phyloP scores from a whole-genome alignment of 306 rosid species.

The Mucuna pruriens region DNA sequence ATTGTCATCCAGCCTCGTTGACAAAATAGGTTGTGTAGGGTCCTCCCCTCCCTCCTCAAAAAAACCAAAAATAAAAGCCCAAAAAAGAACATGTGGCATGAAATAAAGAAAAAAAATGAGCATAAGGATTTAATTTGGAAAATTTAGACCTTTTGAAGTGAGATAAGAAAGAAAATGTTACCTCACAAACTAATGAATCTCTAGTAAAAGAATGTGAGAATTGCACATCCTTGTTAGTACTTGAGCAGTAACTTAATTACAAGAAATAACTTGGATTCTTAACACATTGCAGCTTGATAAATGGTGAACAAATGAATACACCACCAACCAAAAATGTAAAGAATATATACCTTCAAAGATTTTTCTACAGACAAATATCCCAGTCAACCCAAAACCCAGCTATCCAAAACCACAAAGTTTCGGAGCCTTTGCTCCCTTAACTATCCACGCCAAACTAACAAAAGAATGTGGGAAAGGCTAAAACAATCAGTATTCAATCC shows the following conservation, averaged over 20 bases:
- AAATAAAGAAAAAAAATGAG: not conserved
- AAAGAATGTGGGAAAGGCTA: constrained; percentile 51
- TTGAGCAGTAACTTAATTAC: constrained; percentile 56
- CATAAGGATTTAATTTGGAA: constrained; percentile 24
- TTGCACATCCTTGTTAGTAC: constrained; percentile 45
- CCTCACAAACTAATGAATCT: constrained; percentile 36
- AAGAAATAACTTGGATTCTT: constrained; percentile 47
- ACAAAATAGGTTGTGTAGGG: not conserved
- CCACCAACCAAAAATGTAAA: constrained; percentile 57
- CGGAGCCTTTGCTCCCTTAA: constrained; percentile 53
- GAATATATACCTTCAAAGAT: constrained; percentile 55
- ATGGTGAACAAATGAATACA: constrained; percentile 52
- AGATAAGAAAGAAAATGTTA: constrained; percentile 31
- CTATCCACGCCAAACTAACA: constrained; percentile 49
- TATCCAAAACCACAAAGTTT: constrained; percentile 53
- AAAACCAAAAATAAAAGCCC: not conserved
- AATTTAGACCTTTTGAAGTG: not conserved
- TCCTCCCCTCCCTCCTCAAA: too few relatives aligned
- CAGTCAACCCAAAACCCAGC: constrained; percentile 50
- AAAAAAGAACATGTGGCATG: not conserved
- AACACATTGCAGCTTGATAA: constrained; percentile 45
- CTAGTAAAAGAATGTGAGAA: constrained; percentile 38
- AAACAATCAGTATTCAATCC: constrained; percentile 49
- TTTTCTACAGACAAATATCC: constrained; percentile 51
- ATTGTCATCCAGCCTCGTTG: not conserved